These are phyloP conservation scores for Magnusiomyces starmeri DNA, from an alignment of 1,139 yeast genomes.

Conservation along the genomic window DNA sequence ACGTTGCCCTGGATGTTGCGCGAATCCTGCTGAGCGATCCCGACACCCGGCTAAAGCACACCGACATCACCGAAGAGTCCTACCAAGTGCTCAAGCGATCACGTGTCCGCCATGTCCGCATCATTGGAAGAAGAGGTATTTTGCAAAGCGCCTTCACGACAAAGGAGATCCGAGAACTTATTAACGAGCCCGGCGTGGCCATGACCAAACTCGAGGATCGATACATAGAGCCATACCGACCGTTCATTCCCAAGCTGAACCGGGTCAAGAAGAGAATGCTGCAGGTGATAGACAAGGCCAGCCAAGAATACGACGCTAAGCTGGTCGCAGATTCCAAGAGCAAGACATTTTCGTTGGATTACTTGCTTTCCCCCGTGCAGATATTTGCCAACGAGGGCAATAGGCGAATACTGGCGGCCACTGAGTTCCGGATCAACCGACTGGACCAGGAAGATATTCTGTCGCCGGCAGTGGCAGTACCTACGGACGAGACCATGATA, in stretches of 20 bases:
- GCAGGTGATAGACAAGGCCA: slow-evolving; percentile 50
- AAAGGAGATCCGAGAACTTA: slow-evolving; percentile 80
- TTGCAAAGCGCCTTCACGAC: slow-evolving; percentile 75
- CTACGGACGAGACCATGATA: slow-evolving; percentile 38
- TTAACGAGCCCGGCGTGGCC: slow-evolving; percentile 53
- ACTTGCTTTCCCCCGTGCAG: slow-evolving; percentile 57
- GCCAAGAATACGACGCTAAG: slow-evolving; percentile 29
- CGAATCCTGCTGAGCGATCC: slow-evolving; percentile 61
- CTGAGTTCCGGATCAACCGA: slow-evolving; percentile 44
- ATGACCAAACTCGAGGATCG: slow-evolving; percentile 49
- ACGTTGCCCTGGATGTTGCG: slow-evolving; percentile 92
- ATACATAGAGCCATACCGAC: slow-evolving; percentile 39
- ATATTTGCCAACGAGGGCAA: slow-evolving; percentile 40
- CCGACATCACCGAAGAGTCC: slow-evolving; percentile 70
- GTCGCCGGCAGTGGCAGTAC: slow-evolving; percentile 34
- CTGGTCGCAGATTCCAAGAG: slow-evolving; percentile 22
- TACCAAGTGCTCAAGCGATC: slow-evolving; percentile 45
- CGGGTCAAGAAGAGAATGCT: slow-evolving; percentile 67
- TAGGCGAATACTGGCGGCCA: slow-evolving; percentile 39
- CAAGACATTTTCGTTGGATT: slow-evolving; percentile 64
- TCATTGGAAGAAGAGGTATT: slow-evolving; percentile 83
- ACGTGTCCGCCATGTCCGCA: slow-evolving; percentile 52
- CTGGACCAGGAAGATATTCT: slow-evolving; percentile 32
- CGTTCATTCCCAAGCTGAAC: slow-evolving; percentile 40
- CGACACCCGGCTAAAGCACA: slow-evolving; percentile 41